Base-by-base conservation (phyloP, 1,284 basidiomycete genomes). In the Microbotryum scabiosae region DNA sequence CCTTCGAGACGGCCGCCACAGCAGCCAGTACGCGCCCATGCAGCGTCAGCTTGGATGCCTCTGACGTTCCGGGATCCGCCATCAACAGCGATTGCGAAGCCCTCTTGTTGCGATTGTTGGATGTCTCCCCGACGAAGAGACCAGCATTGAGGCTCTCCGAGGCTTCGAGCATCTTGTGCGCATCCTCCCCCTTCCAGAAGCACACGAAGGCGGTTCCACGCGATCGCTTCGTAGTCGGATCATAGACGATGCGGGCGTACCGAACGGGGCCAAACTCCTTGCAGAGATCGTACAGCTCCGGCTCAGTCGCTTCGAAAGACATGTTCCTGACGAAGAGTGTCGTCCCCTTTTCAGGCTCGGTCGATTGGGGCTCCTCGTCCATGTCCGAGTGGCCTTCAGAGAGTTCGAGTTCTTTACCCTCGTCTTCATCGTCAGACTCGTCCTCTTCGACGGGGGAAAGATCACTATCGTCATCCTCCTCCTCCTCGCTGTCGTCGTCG, bases 121-220 rank as follows among this genome's bases (percentile, higher is more conserved):
- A 66, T 7, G 64, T 66, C 62, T 56, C 63, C 44, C 70, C 73
- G 59, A 18, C 5, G 32, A 62, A 62, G 45, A 63, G 51, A 20
- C 67, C 51, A 23, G 54, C 59, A 47, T 55, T 62, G 5, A 86
- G 79, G 5, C 58, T 62, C 46, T 88, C 85, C 52, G 90, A 88
- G 72, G 91, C 88, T 56, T 84, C 81, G 41, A 97, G 81, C 4
- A 85, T 90, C 61, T 85, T 84, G 70, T 94, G 87, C 5, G 93
- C 94, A 65, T 94, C 87, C 63, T 85, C 87, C 65, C 82, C 84
- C 66, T 94, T 91, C 94, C 94, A 97, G 78, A 96, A 97, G 75
- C 92, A 97, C 0, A 88, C 91, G 74, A 99, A 99, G 0, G 91
- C 96, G 0, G 92, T 97, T 10, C 96, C 96, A 52, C 90, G 82